A percentile compares a stretch with the other conserved stretches of the same genome.
Conservation (phyloP, 2,329 filamentous ascomycete genomes). For the Plenodomus lindquistii region DNA sequence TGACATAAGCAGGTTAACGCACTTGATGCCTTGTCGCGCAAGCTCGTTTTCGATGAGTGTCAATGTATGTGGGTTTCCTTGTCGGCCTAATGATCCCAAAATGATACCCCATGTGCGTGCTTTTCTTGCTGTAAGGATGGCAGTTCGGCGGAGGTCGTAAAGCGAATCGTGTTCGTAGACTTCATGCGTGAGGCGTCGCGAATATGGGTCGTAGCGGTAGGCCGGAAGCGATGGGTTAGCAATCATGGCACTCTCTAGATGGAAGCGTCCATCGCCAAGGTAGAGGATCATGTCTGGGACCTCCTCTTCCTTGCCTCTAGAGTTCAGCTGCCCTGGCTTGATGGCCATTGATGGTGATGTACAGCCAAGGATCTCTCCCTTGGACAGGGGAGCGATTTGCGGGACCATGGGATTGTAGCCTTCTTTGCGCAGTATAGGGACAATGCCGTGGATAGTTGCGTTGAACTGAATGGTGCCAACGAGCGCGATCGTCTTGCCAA, state of each 20-base stretch:
- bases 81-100: slow-evolving; percentile 85
- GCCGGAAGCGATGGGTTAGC: slow-evolving; percentile 90
- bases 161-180: slow-evolving; percentile 91
- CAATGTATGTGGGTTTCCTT: slow-evolving; percentile 95
- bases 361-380: slow-evolving; percentile 96
- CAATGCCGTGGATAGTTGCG: slow-evolving; percentile 87
- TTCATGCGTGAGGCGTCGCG: slow-evolving; percentile 86
- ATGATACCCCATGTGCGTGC: slow-evolving; percentile 95
- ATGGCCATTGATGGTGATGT: slow-evolving; percentile 69
- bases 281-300: slow-evolving; percentile 77
- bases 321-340: slow-evolving; percentile 38
- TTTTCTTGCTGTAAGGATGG: slow-evolving; percentile 73
- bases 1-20: slow-evolving; percentile 82
- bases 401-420: slow-evolving; percentile 87
- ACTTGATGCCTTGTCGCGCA: slow-evolving; percentile 71
- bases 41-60: slow-evolving; percentile 80
- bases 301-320: slow-evolving; percentile 52
- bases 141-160: slow-evolving; percentile 75
- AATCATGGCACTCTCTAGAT: slow-evolving; percentile 98
- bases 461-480: slow-evolving; percentile 99
- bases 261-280: slow-evolving; percentile 89
- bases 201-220: slow-evolving; percentile 97
- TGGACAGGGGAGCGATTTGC: slow-evolving; percentile 89
- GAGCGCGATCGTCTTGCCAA: slow-evolving; percentile 84
- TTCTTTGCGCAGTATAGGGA: slow-evolving; percentile 74